Base-by-base conservation (phyloP, 768 basidiomycete species). In the Trametes cinnabarina region DNA sequence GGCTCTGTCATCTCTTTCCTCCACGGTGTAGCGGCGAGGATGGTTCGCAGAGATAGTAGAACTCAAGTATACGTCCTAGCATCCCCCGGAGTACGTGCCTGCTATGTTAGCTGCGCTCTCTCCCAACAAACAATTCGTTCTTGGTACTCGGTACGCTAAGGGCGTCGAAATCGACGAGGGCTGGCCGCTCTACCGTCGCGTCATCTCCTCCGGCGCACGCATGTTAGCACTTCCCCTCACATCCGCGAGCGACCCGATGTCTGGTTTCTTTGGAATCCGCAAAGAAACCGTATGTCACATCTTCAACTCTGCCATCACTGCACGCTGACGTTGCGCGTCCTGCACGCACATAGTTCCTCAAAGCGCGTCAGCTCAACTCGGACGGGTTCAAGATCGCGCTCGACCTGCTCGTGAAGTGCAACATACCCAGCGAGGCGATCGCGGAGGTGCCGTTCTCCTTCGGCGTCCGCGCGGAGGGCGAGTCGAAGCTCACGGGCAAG, bases 321-420 rank as follows among this genome's bases (percentile, higher is more conserved):
- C 35, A 17, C 19, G 3, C 41, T 54, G 30, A 47, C 43, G 19
- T n/a, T 15, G 2, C 30, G n/a, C n/a, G n/a, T n/a, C n/a, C n/a
- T n/a, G n/a, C n/a, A n/a, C 35, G n/a, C n/a, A 22, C 12, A 3
- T 34, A 70, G 69, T 70, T 70, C 67, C 58, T 70, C 12, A 68
- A 68, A 54, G 66, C 66, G 26, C 63, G 64, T 17, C 59, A 59
- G 23, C 60, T 70, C n/a, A 70, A 70, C 59, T 55, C 63, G 22
- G 48, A 60, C 28, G 69, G 69, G n/a, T 70, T 70, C 63, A 70
- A 70, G 48, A 70, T 70, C 46, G 69, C 69, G 17, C 67, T 70
- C 40, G 69, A 70, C 61, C 60, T 70, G 32, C 69, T 70, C 44
- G 63, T 70, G 57, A 70, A 70, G 55, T 62, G 66, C 28, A 60